A percentile compares a stretch with the other conserved stretches of the same genome.
Conservation (phyloP, 306 rosid species). For the Calophaca sinica region DNA sequence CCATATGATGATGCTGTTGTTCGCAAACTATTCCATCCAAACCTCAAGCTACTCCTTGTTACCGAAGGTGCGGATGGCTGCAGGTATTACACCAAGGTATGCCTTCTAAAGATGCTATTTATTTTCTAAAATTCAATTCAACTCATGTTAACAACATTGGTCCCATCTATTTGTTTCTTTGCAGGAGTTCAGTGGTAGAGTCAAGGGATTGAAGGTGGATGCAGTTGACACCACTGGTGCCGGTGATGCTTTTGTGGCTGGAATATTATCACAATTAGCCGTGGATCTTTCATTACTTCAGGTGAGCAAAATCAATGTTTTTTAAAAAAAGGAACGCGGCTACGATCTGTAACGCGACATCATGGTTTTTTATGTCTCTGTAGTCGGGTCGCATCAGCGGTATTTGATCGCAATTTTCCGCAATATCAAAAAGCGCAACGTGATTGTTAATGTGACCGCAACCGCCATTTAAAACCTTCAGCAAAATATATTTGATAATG, state of each 20-base stretch:
- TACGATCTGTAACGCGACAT: no score
- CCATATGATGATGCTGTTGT: conserved; percentile 84
- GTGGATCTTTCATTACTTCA: conserved; percentile 80
- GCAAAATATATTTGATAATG: not conserved
- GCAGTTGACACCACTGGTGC: conserved; percentile 97
- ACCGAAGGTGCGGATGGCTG: conserved; percentile 97
- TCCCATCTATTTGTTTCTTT: conserved; percentile 35
- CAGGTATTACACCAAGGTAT: conserved; percentile 92
- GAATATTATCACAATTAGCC: conserved; percentile 81
- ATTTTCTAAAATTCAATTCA: conserved; percentile 12
- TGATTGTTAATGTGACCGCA: no score
- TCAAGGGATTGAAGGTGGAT: conserved; percentile 79
- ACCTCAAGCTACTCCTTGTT: conserved; percentile 88
- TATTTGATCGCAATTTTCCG: no score
- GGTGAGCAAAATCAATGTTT: conserved; percentile 60
- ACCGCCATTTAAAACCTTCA: no score
- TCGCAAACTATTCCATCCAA: conserved; percentile 81
- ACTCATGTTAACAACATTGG: not conserved
- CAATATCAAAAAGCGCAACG: no score
- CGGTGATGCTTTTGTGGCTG: conserved; percentile 99
- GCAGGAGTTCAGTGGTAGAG: conserved; percentile 91
- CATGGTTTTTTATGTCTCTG: no score
- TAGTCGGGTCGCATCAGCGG: no score
- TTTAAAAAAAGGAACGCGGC: no score
- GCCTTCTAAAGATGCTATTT: conserved; percentile 33